A percentile compares a stretch with the other conserved stretches of the same genome.
These are phyloP conservation scores for Termitomyces sp. DNA, from an alignment of 768 basidiomycete genomes.

Conservation along the genomic window DNA sequence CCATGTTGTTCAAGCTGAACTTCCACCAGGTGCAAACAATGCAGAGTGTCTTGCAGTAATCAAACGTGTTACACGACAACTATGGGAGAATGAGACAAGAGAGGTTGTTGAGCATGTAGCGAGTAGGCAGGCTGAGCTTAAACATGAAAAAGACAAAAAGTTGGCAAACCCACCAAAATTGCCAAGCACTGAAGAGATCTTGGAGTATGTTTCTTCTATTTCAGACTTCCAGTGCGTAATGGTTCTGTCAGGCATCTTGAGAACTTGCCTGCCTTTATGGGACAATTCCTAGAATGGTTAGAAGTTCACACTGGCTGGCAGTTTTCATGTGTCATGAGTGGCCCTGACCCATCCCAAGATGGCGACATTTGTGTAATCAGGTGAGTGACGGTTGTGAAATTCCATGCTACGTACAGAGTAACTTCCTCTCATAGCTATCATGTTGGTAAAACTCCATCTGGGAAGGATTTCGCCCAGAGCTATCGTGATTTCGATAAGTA, in stretches of 20 bases:
- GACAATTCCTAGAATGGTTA: not conserved
- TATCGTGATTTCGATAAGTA: slow-evolving; percentile 1
- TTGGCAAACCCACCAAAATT: not conserved
- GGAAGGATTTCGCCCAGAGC: not conserved
- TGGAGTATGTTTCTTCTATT: not conserved
- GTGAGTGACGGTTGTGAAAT: not conserved
- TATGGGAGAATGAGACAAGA: not conserved
- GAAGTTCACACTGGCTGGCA: not conserved
- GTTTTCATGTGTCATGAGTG: not conserved
- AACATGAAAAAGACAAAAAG: not conserved
- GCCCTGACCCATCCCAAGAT: not conserved
- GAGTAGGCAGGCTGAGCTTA: not conserved
- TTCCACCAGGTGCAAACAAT: not conserved
- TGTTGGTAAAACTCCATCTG: not conserved
- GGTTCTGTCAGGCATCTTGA: not conserved
- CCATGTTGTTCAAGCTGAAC: not conserved
- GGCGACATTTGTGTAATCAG: not conserved
- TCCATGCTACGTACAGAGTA: not conserved
- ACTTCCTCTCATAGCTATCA: not conserved
- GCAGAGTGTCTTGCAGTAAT: not conserved
- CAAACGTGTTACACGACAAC: not conserved
- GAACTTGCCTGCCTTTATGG: not conserved
- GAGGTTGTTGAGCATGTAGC: not conserved
- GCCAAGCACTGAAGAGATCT: not conserved
- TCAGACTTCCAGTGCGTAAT: not conserved